Evolutionary conservation across 441 rosid species (phyloP).

Genomic region (Flueggea neowawraea): DNA sequence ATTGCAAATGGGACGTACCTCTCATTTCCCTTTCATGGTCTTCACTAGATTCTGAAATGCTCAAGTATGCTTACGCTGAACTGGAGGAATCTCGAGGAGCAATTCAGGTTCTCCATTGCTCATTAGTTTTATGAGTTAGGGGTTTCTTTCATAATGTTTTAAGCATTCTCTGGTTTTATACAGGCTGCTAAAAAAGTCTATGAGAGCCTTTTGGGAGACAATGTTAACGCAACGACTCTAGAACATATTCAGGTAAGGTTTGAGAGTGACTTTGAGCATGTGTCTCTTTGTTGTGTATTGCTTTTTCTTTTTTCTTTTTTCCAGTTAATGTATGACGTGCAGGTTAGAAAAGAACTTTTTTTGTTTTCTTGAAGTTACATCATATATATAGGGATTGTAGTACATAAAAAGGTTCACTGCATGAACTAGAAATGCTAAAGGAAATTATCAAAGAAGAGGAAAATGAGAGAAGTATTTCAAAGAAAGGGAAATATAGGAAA

Average conservation of each 20-base stretch:
- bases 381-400: too few relatives aligned
- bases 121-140: not conserved
- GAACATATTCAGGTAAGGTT: constrained; percentile 85
- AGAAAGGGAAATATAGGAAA: too few relatives aligned
- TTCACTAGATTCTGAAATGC: constrained; percentile 71
- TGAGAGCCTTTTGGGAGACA: constrained; percentile 73
- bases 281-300: not conserved
- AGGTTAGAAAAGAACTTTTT: too few relatives aligned
- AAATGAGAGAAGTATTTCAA: too few relatives aligned
- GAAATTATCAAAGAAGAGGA: too few relatives aligned
- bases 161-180: constrained; percentile 28
- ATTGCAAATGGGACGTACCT: too few relatives aligned
- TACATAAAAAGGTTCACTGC: too few relatives aligned
- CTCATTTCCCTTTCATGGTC: not conserved
- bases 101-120: constrained; percentile 36
- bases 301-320: not conserved
- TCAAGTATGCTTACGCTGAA: constrained; percentile 95
- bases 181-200: constrained; percentile 87
- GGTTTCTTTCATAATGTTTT: constrained; percentile 14
- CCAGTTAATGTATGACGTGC: too few relatives aligned
- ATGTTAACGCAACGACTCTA: constrained; percentile 57
- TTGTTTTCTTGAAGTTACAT: too few relatives aligned
- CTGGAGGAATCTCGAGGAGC: constrained; percentile 97
- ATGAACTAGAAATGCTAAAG: too few relatives aligned
- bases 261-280: not conserved